Base-by-base conservation (phyloP, 1,284 basidiomycete species). In the Sanghuangporus sanghuang region DNA sequence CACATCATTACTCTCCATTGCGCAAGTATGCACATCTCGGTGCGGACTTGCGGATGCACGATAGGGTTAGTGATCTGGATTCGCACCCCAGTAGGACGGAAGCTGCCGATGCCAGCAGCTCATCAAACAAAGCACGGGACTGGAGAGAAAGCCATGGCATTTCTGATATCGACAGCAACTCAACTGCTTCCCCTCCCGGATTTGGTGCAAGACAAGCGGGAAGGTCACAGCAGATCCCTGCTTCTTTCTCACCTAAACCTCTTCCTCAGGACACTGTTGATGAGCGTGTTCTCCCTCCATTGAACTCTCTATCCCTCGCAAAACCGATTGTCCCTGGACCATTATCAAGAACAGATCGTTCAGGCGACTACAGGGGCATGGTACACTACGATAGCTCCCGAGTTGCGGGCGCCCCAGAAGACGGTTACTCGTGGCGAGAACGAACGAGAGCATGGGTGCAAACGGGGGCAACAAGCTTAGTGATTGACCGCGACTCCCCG, bases 271-370 rank as follows among this genome's bases (percentile, higher is more conserved):
- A 32, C 53, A 1, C 7, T 18, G 16, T 54, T 16, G 53, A 54
- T 35, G 35, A 40, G 7, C 60, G 60, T 49, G 27, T 40, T 55
- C 46, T 62, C 18, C 60, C 60, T n/a, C 46, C 60, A 14, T 40
- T 62, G 9, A 62, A 40, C 48, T 62, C 60, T 12, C 32, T 62
- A 32, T 54, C 52, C 21, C 16, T 62, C 11, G 32, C 60, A n/a
- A 35, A 23, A 5, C 54, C 59, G 6, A 16, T 8, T 11, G 27
- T 18, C 27, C 16, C 49, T 11, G 48, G 23, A 32, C n/a, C 44
- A 36, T 12, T 16, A 6, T 39, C 39, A 16, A 14, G 50, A 53
- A 27, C 23, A 18, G 49, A 18, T 12, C 49, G 16, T 35, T 46
- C 44, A 27, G 14, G 2, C 18, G n/a, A 23, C 8, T 35, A 40